Evolutionary conservation across 2,329 filamentous ascomycete species (phyloP), one percentile per base, ranked within the genome.

Genomic region (Colletotrichum filicis): DNA sequence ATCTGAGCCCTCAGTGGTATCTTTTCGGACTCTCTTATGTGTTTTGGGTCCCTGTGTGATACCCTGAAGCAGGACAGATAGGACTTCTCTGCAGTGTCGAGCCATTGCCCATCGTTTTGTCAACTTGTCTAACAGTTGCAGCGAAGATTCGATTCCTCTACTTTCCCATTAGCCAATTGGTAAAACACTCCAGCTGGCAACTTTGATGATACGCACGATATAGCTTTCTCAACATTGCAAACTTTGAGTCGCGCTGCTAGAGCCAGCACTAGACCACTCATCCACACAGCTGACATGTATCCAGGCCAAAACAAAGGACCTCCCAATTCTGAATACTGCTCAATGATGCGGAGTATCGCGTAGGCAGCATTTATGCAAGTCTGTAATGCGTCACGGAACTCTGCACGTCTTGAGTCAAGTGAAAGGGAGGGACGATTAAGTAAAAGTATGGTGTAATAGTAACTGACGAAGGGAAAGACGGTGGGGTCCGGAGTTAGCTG

Each of bases 371-470:
- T 52, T 11, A 74, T 67, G 16, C 71, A 71, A 11, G 59, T 69
- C 35, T 75, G 71, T 12, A 74, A 56, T 5, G 66, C 71, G 2
- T 67, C 42, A 28, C 46, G 62, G n/a, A 75, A 75, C 32, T 67
- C 58, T 11, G 70, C 66, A 26, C 57, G 42, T 22, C 52, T 62
- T 22, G 71, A 35, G 9, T 68, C 62, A 1, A 82, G 74, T 2
- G 81, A 83, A 2, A 83, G 75, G 6, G 78, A 81, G 1, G 81
- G 81, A 1, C 82, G 76, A 30, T 82, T 80, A 22, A 82, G 77
- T 24, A 82, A 69, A 35, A 83, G 75, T 11, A 81, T 73, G 1
- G 80, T 72, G 57, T 83, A 79, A 46, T 82, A 77, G 63, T 83
- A 80, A 3, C 66, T 60, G 11, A 75, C 22, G 24, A 64, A 75